Percentiles rank a stretch among this genome's conserved stretches.
Conservation (phyloP, 306 rosid genomes). For the Canavalia ensiformis region DNA sequence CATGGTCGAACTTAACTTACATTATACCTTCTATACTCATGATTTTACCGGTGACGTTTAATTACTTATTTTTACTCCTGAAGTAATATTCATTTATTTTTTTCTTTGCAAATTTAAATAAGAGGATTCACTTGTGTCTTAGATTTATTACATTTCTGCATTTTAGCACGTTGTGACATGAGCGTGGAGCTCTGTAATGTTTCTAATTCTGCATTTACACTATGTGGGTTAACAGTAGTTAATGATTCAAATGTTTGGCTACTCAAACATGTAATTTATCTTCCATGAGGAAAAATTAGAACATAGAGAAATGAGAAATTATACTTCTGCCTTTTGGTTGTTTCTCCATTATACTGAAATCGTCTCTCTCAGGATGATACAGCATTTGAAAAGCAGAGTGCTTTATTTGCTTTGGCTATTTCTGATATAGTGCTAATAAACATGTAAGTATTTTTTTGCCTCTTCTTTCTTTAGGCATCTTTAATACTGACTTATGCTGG, state of each 20-base stretch:
- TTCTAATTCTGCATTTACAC: conserved; percentile 22
- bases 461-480: not conserved
- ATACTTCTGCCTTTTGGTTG: conserved; percentile 17
- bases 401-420: conserved; percentile 93
- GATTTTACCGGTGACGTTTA: not conserved
- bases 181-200: not conserved
- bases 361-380: conserved; percentile 80
- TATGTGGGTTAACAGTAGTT: conserved; percentile 2
- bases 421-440: conserved; percentile 94
- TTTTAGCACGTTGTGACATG: conserved; percentile 16
- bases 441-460: conserved; percentile 64
- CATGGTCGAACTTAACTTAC: not conserved
- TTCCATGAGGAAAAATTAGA: conserved; percentile 1
- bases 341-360: conserved; percentile 43
- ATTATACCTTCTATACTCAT: not conserved
- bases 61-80: conserved; percentile 2
- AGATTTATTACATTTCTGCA: not conserved
- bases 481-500: not conserved
- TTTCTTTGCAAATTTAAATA: conserved; percentile 18
- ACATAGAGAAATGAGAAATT: conserved; percentile 15
- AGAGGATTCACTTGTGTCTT: conserved; percentile 12
- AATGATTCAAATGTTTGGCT: not conserved
- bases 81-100: not conserved
- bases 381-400: conserved; percentile 96
- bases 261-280: not conserved